Evolutionary conservation across 83 land plant genomes (phyloP), one percentile per base, ranked within the genome.

Genomic region (Picea mariana): DNA sequence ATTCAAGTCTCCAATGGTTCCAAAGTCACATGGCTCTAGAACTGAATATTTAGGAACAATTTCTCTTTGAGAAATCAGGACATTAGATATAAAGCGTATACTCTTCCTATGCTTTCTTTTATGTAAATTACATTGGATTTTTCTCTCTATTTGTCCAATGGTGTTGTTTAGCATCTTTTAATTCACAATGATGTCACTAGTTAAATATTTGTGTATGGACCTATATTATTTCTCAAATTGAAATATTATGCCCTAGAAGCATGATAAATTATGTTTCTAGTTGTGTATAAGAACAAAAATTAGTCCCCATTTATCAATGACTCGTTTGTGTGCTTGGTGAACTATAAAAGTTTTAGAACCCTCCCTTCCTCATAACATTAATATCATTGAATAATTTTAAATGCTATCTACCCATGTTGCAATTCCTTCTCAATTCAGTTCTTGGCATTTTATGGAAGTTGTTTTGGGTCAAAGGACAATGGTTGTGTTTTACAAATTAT

Each of bases 41-140:
- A 34, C 38, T 34, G 38, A 34, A 34, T 34, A 34, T 34, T 34
- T 34, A 34, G 38, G 38, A 34, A 34, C 38, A 34, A 34, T 34
- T 34, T 34, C 38, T 34, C 38, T 34, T 34, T 34, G 38, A 34
- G 38, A 34, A 34, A 34, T 34, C 38, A 34, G 38, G 38, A 34
- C 38, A 34, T 34, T 34, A 34, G 38, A 34, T 2, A 34, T 34
- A 34, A 34, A 34, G 38, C 38, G 99, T 96, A 83, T 80, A 34
- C 9, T 61, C 79, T 77, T 78, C 66, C 24, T 71, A 15, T 38
- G 17, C 67, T 47, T 60, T 49, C 18, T 17, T 71, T 52, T 73
- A n/a, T 42, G 24, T 81, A 3, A 23, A 15, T 17, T 11, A 40
- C 47, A 9, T 11, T 49, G 44, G 2, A 23, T 6, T 80, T 6